Percentiles rank a stretch among this genome's conserved stretches.
These are phyloP conservation scores for Gautieria morchelliformis DNA, from an alignment of 768 basidiomycete genomes.

Conservation along the genomic window DNA sequence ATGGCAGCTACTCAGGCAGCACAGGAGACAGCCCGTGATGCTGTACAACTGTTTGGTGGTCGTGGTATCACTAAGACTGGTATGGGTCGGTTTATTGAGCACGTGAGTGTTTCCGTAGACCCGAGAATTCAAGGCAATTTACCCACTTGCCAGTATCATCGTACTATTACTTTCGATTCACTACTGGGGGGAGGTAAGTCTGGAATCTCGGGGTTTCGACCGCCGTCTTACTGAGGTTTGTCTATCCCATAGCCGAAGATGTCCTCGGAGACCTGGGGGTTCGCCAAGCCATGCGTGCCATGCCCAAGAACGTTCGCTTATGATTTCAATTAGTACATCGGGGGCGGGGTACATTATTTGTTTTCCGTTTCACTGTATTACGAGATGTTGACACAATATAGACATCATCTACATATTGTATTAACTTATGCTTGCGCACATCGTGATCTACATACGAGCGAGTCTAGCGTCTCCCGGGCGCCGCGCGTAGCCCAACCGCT, in stretches of 20 bases:
- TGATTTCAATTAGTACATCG: conserved; percentile 20
- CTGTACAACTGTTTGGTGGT: conserved; percentile 81
- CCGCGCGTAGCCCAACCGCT: conserved; percentile 12
- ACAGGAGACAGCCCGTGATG: conserved; percentile 74
- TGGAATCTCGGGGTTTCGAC: not conserved
- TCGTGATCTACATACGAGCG: not conserved
- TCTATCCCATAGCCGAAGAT: conserved; percentile 46
- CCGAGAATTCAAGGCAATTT: not conserved
- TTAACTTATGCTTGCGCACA: not conserved
- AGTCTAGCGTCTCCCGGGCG: not conserved
- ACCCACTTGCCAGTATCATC: conserved; percentile 48
- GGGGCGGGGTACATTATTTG: not conserved
- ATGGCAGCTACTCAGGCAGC: conserved; percentile 66
- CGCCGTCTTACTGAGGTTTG: not conserved
- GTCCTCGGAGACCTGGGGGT: conserved; percentile 74
- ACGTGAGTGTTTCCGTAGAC: conserved; percentile 18
- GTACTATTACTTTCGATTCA: conserved; percentile 76
- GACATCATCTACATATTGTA: not conserved
- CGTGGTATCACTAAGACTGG: conserved; percentile 76
- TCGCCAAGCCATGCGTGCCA: conserved; percentile 65
- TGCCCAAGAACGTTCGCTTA: conserved; percentile 60
- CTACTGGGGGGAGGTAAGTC: conserved; percentile 59
- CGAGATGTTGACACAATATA: not conserved
- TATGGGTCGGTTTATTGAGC: conserved; percentile 71
- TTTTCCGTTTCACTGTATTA: not conserved